A percentile compares a stretch with the other conserved stretches of the same genome.
These are phyloP conservation scores for Epichloe baconii DNA, from an alignment of 2,329 filamentous ascomycete genomes.

Conservation along the genomic window DNA sequence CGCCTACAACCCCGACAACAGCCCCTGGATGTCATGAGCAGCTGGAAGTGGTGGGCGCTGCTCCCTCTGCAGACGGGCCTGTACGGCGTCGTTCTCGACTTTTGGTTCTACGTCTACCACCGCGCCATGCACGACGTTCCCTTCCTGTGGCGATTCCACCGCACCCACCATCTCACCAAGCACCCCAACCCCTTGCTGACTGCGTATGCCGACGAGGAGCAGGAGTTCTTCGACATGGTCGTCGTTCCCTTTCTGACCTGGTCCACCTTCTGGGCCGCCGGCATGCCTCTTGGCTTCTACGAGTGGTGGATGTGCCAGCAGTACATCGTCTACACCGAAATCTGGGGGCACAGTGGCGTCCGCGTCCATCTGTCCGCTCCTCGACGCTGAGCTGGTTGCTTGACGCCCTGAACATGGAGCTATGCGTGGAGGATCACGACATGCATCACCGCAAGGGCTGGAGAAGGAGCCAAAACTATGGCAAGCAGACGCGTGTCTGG, in stretches of 20 bases:
- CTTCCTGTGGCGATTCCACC: constrained; percentile 28
- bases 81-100: constrained; percentile 20
- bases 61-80: constrained; percentile 21
- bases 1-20: constrained; percentile 14
- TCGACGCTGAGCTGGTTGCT: constrained; percentile 21
- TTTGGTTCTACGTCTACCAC: constrained; percentile 27
- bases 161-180: constrained; percentile 31
- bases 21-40: constrained; percentile 5
- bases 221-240: constrained; percentile 28
- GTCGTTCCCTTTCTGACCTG: constrained; percentile 26
- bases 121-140: constrained; percentile 28
- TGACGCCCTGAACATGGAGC: constrained; percentile 18
- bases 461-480: constrained; percentile 20
- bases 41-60: constrained; percentile 17
- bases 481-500: constrained; percentile 16
- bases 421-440: constrained; percentile 29
- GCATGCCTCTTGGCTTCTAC: constrained; percentile 31
- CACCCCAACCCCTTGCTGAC: constrained; percentile 20
- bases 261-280: constrained; percentile 17
- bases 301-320: constrained; percentile 32
- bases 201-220: constrained; percentile 26
- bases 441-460: constrained; percentile 25
- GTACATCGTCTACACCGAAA: constrained; percentile 27
- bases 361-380: constrained; percentile 20
- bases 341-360: constrained; percentile 26